phyloP scores from a whole-genome alignment of 148 eudicot genomes.

The Rhododendron ovatum region DNA sequence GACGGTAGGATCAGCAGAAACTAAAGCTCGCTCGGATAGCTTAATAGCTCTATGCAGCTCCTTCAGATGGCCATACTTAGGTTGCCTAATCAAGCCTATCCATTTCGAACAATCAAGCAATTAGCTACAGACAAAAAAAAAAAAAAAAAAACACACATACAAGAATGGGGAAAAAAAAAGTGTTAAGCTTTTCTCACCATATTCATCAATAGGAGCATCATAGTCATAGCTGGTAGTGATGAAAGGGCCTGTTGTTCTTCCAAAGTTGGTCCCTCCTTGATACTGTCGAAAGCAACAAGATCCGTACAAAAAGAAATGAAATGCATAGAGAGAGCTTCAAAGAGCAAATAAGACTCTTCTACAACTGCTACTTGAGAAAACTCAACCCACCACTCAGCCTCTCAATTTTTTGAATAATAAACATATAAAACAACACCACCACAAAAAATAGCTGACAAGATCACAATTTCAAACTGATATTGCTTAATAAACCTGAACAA shows the following conservation, averaged over 20 bases:
- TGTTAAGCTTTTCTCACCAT: constrained; percentile 40
- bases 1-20: constrained; percentile 68
- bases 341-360: too few relatives aligned
- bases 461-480: not conserved
- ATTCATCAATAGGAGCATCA: constrained; percentile 96
- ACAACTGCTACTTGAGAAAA: too few relatives aligned
- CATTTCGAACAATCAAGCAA: not conserved
- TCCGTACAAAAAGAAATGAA: too few relatives aligned
- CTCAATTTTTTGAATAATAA: too few relatives aligned
- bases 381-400: too few relatives aligned
- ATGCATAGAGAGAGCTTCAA: too few relatives aligned
- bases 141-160: too few relatives aligned
- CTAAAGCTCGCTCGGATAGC: constrained; percentile 63
- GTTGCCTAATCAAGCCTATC: constrained; percentile 81
- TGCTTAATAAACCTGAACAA: not conserved
- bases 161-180: not conserved
- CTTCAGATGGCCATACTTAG: constrained; percentile 82
- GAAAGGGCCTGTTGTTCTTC: constrained; percentile 91
- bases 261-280: constrained; percentile 97
- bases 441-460: too few relatives aligned
- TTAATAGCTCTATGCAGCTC: constrained; percentile 84
- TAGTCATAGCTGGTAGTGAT: constrained; percentile 93
- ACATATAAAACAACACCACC: too few relatives aligned
- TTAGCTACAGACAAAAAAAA: constrained; percentile 1
- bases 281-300: constrained; percentile 36